phyloP scores from a whole-genome alignment of 495 filamentous ascomycete species.

The Aspergillus asperescens region DNA sequence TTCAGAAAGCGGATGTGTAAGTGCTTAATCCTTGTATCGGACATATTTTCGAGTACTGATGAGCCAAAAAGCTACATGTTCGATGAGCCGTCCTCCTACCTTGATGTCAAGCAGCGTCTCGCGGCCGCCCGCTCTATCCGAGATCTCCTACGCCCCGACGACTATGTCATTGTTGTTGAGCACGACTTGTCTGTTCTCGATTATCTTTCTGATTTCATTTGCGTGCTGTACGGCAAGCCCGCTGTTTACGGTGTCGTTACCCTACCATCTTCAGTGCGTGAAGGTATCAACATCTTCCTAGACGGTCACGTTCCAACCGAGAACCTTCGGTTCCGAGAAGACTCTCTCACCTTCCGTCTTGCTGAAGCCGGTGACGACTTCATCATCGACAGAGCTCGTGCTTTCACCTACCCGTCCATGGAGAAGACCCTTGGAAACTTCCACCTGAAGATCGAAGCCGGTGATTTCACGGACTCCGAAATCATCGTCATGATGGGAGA shows the following conservation, averaged over 20 bases:
- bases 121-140: conserved; percentile 89
- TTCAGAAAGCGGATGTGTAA: conserved; percentile 93
- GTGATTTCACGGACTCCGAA: conserved; percentile 92
- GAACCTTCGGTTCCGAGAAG: conserved; percentile 96
- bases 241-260: conserved; percentile 99
- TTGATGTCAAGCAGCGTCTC: conserved; percentile 97
- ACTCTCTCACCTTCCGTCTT: conserved; percentile 93
- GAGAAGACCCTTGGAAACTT: conserved; percentile 90
- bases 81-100: conserved; percentile 95
- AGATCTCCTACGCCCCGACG: conserved; percentile 74
- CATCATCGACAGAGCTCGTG: conserved; percentile 74
- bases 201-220: conserved; percentile 97
- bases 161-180: conserved; percentile 98
- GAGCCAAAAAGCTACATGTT: conserved; percentile 78
- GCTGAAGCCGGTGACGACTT: conserved; percentile 90
- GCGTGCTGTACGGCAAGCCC: conserved; percentile 90
- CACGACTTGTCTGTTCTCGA: conserved; percentile 98
- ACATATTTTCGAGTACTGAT: conserved; percentile 9
- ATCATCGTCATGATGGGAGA: conserved; percentile 99
- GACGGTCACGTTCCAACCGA: conserved; percentile 97
- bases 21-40: conserved; percentile 13
- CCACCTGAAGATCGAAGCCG: conserved; percentile 73
- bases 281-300: conserved; percentile 99
- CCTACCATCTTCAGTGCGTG: conserved; percentile 87
- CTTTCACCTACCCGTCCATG: conserved; percentile 84